Percentiles rank a stretch among this genome's conserved stretches.
Conservation (phyloP, 768 basidiomycete genomes). For the Serpula lacrymans region DNA sequence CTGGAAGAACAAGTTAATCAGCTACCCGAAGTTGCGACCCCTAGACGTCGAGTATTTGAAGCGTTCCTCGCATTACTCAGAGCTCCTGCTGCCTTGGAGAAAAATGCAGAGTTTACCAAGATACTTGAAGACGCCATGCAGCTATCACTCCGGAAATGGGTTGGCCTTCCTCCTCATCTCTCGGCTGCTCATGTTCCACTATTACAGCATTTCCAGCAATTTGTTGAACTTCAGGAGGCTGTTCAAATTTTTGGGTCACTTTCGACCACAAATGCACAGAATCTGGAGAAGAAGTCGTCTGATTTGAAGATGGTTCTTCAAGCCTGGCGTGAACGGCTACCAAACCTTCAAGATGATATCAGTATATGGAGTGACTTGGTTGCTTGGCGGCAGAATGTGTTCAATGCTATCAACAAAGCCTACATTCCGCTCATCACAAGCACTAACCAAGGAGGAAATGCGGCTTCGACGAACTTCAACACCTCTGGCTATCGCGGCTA, state of each 20-base stretch:
- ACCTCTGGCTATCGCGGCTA: constrained; percentile 94
- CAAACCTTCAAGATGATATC: constrained; percentile 95
- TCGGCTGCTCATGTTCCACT: constrained; percentile 93
- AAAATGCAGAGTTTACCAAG: constrained; percentile 83
- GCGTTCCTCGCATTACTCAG: constrained; percentile 90
- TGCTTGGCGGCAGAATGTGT: constrained; percentile 98
- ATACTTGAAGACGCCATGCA: constrained; percentile 97
- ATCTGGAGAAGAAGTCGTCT: constrained; percentile 91
- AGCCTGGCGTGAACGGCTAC: constrained; percentile 95
- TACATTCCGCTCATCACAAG: constrained; percentile 86
- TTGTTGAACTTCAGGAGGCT: constrained; percentile 95
- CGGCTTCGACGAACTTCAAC: constrained; percentile 56
- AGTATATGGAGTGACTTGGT: constrained; percentile 99
- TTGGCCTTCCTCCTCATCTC: constrained; percentile 78
- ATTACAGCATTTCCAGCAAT: constrained; percentile 97
- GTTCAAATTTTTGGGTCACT: constrained; percentile 92
- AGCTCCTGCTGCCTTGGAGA: constrained; percentile 73
- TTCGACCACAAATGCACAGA: constrained; percentile 78
- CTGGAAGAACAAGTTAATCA: constrained; percentile 80
- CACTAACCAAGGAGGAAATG: constrained; percentile 47
- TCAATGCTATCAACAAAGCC: constrained; percentile 93
- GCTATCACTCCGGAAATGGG: constrained; percentile 94
- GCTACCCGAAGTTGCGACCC: constrained; percentile 85
- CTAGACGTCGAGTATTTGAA: constrained; percentile 96
- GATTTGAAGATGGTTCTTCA: constrained; percentile 96